Evolutionary conservation across 371 early-diverging fungal species (phyloP), one percentile per base, ranked within the genome.

Genomic region (Apophysomyces elegans): DNA sequence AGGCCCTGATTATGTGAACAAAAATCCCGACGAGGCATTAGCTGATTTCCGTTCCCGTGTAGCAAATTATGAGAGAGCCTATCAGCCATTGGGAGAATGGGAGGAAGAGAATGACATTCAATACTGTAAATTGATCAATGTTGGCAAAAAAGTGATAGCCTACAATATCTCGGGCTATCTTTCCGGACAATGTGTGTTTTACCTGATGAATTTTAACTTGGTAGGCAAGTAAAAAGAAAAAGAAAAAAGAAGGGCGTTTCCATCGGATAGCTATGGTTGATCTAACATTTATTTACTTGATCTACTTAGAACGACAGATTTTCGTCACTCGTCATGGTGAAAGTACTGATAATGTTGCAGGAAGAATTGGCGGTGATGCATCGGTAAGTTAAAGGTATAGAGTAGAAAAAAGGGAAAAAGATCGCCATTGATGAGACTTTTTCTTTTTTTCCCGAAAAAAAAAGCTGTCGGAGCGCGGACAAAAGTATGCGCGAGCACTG

Each of bases 321-420:
- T 94, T 90, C 84, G 77, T 94, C 21, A 91, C 93, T 14, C 80
- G 94, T 32, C 95, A 94, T 74, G 94, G 95, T 32, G 91, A 94
- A 63, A 87, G 88, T 68, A 68, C 69, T 38, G 88, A 89, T 60
- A 89, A 87, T 63, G 47, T 82, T 13, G 57, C 68, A 1, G 88
- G 84, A 38, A 76, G 79, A 57, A 86, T 89, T 59, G 89, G 87
- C 14, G 95, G 95, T n/a, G 94, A 95, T 76, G 89, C 93, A 18
- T 80, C 88, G 8, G 85, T 93, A 66, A 88, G 71, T 56, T 14
- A 1, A 12, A 16, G 2, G 7, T 36, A 11, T 37, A 16, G 26
- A 11, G 35, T 12, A 41, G 36, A 39, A 56, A 56, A 16, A 26
- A 7, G n/a, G 3, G 11, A 57, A 32, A 58, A 32, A 61, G 18